phyloP scores from a whole-genome alignment of 2,329 filamentous ascomycete genomes.

The Trichoderma endophyticum region DNA sequence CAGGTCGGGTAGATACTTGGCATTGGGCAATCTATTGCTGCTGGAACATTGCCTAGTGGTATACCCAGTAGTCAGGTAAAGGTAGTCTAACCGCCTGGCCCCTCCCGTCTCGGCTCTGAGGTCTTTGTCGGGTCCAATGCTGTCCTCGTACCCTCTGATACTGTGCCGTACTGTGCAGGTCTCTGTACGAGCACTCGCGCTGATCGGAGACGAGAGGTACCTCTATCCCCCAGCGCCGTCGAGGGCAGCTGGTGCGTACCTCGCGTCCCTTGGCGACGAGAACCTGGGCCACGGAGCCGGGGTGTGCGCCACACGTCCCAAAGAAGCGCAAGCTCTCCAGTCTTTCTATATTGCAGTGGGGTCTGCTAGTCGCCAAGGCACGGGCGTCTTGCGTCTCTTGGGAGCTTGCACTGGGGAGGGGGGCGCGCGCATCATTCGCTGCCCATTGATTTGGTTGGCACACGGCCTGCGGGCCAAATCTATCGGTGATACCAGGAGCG shows the following conservation, averaged over 20 bases:
- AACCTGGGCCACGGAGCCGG: slow-evolving; percentile 15
- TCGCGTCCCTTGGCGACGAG: slow-evolving; percentile 12
- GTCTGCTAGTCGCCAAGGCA: background rate
- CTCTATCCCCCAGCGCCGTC: background rate
- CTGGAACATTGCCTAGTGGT: background rate
- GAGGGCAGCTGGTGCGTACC: background rate
- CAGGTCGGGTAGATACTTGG: background rate
- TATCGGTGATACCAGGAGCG: slow-evolving; percentile 16
- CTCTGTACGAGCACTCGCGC: too few species aligned
- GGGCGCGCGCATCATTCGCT: background rate
- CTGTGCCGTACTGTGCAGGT: background rate
- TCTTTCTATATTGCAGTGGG: slow-evolving; percentile 4
- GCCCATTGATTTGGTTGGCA: background rate
- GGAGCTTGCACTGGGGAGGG: too few species aligned
- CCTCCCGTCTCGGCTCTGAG: background rate
- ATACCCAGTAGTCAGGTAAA: background rate
- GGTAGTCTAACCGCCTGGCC: background rate
- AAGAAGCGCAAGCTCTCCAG: background rate
- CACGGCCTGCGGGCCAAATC: slow-evolving; percentile 9
- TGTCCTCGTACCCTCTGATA: background rate
- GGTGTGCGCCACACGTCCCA: slow-evolving; percentile 13
- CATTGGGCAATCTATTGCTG: background rate
- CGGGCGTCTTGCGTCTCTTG: background rate
- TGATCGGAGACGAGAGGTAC: background rate
- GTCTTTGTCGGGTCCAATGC: background rate